Evolutionary conservation across 202 grass and related monocot species (phyloP).

Genomic region (Dendrocalamus latiflorus): DNA sequence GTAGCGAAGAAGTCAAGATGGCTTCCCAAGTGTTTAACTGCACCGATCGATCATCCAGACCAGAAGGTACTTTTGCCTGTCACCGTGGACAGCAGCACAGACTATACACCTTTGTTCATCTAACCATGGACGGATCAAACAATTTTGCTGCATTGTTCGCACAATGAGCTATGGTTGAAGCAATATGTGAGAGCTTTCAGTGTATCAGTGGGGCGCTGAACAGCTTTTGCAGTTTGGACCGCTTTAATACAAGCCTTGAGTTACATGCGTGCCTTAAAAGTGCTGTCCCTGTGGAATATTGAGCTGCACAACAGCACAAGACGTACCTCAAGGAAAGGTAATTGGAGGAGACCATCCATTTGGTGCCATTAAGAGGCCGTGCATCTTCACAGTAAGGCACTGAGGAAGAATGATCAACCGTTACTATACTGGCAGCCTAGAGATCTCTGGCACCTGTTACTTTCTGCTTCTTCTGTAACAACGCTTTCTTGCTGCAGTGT

Average conservation of each 20-base stretch:
- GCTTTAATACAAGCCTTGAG: background rate
- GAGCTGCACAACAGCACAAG: constrained; percentile 15
- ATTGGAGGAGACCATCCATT: constrained; percentile 3
- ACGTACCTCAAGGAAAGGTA: constrained; percentile 19
- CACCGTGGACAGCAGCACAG: background rate
- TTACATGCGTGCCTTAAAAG: constrained; percentile 14
- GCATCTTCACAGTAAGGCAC: background rate
- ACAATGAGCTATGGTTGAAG: constrained; percentile 3
- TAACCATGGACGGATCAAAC: background rate
- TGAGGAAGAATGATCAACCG: background rate
- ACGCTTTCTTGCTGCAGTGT: background rate
- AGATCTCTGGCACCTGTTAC: background rate
- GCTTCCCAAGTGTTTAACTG: no score
- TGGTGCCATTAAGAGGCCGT: constrained; percentile 20
- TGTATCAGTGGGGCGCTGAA: background rate
- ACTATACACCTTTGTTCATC: background rate
- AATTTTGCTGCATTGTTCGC: background rate
- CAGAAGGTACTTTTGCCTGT: background rate
- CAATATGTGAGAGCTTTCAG: background rate
- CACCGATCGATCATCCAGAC: background rate
- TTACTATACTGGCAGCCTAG: background rate
- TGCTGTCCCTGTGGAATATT: background rate
- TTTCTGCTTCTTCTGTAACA: background rate
- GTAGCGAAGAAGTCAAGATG: constrained; percentile 15
- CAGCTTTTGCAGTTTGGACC: constrained; percentile 18